Evolutionary conservation across 164 flowering plant genomes (phyloP), one percentile per base, ranked within the genome.

Genomic region (Umbilicus rupestris): DNA sequence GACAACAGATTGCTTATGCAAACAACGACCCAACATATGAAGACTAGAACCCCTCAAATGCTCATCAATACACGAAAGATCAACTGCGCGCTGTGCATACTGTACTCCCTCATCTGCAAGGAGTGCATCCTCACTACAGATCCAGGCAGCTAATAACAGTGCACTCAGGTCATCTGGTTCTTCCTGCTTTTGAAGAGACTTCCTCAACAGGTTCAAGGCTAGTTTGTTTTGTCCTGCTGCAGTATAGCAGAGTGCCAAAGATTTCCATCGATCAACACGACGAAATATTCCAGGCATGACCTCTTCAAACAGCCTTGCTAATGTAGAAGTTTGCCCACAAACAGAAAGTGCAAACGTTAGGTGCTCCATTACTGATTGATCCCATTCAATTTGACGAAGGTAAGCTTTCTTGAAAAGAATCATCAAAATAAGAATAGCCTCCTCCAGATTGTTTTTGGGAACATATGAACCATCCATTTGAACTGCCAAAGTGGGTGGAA

Each of bases 371-470:
- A 94, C 77, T 6, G 93, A 85, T 37, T 88, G 96, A 69, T 94
- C 99, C 96, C 96, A 91, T 65, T 83, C 75, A 64, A 66, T 78
- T 71, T 80, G 85, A 11, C 95, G 90, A 63, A 83, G 85, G 75
- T 46, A 69, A 71, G 64, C 77, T 65, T 92, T 91, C 73, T 83
- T 83, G 78, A 89, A 64, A 63, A 91, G 83, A 76, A 94, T 83
- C 96, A 91, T 83, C 74, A 94, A 75, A 62, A 94, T 83, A 39
- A 94, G 78, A 75, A 88, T 83, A 60, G 97, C 90, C 75, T 94
- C 99, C 75, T 94, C 97, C 47, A 94, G 69, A 81, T 89, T 94
- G 73, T 84, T 87, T 80, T 74, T 83, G 2, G 97, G 97, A 17
- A 91, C 81, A 78, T 80, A 94, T 7, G 94, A 82, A 35, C 89